These are phyloP conservation scores for Monascus ruber DNA, from an alignment of 2,329 filamentous ascomycete genomes.

Conservation along the genomic window DNA sequence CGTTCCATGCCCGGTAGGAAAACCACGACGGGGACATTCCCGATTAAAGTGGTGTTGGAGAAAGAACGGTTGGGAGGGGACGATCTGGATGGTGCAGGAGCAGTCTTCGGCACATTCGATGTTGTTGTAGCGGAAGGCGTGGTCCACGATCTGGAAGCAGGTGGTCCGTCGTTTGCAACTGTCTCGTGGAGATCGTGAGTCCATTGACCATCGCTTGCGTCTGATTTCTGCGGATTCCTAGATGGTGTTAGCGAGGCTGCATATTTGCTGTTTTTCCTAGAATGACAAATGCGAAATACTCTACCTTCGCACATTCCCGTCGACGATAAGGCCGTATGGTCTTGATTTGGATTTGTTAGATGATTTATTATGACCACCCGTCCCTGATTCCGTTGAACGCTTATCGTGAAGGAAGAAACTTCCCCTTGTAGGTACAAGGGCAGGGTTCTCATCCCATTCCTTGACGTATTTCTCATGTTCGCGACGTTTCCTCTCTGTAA, in stretches of 20 bases:
- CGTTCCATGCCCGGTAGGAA: slow-evolving; percentile 64
- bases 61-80: slow-evolving; percentile 63
- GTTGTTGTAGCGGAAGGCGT: slow-evolving; percentile 13
- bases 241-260: slow-evolving; percentile 13
- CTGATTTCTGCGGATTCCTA: slow-evolving; percentile 32
- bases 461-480: slow-evolving; percentile 88
- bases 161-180: slow-evolving; percentile 30
- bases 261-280: background rate
- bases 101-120: slow-evolving; percentile 22
- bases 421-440: slow-evolving; percentile 87
- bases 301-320: slow-evolving; percentile 35
- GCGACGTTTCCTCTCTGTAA: slow-evolving; percentile 60
- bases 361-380: slow-evolving; percentile 61
- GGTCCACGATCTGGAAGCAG: slow-evolving; percentile 20
- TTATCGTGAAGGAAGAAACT: slow-evolving; percentile 98
- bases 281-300: slow-evolving; percentile 1
- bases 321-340: slow-evolving; percentile 39
- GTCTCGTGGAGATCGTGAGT: slow-evolving; percentile 88
- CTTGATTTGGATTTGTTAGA: slow-evolving; percentile 41
- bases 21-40: slow-evolving; percentile 75
- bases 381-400: slow-evolving; percentile 61
- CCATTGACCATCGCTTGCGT: slow-evolving; percentile 64
- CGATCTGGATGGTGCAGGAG: slow-evolving; percentile 41
- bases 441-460: slow-evolving; percentile 76
- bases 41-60: slow-evolving; percentile 72